These are phyloP conservation scores for Penicillium antarcticum DNA, from an alignment of 495 filamentous ascomycete genomes.

Conservation along the genomic window DNA sequence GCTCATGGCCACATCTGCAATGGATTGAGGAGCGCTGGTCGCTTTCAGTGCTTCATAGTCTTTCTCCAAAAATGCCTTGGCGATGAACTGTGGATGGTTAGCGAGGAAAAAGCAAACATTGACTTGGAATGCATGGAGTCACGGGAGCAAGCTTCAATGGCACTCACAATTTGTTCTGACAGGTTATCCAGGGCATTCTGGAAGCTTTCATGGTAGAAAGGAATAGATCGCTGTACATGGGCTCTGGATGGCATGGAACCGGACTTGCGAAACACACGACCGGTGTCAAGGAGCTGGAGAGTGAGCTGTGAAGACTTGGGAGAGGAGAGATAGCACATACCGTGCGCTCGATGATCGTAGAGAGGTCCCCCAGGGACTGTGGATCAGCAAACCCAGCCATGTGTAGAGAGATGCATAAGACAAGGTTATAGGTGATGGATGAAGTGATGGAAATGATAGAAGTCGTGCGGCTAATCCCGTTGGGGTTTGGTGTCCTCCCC, in stretches of 20 bases:
- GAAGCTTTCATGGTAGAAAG: conserved; percentile 43
- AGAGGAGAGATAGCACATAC: conserved; percentile 22
- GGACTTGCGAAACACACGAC: conserved; percentile 41
- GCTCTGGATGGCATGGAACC: conserved; percentile 34
- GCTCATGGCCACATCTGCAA: conserved; percentile 32
- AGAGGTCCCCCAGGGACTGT: conserved; percentile 40
- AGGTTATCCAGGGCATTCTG: conserved; percentile 49
- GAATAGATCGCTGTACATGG: conserved; percentile 41
- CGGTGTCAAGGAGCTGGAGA: conserved; percentile 46
- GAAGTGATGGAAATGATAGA: conserved; percentile 1
- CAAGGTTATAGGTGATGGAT: too few species aligned
- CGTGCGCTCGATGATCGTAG: conserved; percentile 43
- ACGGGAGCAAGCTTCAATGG: background rate
- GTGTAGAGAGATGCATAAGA: too few species aligned
- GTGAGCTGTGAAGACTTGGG: conserved; percentile 5
- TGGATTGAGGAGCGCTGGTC: conserved; percentile 27
- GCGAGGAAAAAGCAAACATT: conserved; percentile 5
- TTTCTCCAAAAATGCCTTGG: conserved; percentile 44
- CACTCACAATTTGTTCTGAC: conserved; percentile 51
- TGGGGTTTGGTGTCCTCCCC: conserved; percentile 27
- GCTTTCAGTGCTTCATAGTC: conserved; percentile 42
- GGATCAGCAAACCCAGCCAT: conserved; percentile 34
- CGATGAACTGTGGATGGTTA: conserved; percentile 38
- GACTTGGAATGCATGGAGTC: background rate
- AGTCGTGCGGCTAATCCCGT: conserved; percentile 26